A percentile compares a stretch with the other conserved stretches of the same genome.
phyloP scores from a whole-genome alignment of 495 filamentous ascomycete genomes.

The Peziza echinospora region DNA sequence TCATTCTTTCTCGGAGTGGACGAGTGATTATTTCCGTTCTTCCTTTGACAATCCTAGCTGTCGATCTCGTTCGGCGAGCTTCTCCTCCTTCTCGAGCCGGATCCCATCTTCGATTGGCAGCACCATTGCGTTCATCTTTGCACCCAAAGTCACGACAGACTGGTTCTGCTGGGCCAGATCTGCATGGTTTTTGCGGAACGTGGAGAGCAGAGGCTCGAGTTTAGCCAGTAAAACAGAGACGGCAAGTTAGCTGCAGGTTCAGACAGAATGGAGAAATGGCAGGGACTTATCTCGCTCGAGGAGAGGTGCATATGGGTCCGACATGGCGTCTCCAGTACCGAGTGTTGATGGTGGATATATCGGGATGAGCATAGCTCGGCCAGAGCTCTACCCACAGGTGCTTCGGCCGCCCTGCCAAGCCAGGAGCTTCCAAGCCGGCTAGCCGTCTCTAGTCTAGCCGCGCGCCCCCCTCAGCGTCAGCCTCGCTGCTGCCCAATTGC shows the following conservation, averaged over 20 bases:
- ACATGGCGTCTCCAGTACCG: neutral
- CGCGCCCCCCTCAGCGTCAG: neutral
- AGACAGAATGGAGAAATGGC: neutral
- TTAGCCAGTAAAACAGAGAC: conserved; percentile 9
- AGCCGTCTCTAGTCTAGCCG: neutral
- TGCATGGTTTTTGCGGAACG: conserved; percentile 13
- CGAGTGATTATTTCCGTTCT: too few species aligned
- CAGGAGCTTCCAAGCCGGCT: neutral
- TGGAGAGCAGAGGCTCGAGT: conserved; percentile 11
- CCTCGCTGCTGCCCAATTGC: too few species aligned
- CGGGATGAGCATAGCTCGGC: too few species aligned
- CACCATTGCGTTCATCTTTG: conserved; percentile 15
- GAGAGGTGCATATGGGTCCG: neutral
- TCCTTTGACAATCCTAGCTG: too few species aligned
- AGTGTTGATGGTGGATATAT: too few species aligned
- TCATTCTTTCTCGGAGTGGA: too few species aligned
- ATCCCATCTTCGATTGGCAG: conserved; percentile 18
- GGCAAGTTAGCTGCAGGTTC: neutral
- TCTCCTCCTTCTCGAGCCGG: conserved; percentile 13
- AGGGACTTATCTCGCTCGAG: neutral
- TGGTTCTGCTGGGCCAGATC: conserved; percentile 15
- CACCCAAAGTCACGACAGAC: conserved; percentile 9
- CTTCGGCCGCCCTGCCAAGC: too few species aligned
- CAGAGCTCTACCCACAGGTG: too few species aligned
- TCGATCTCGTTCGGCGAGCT: conserved; percentile 12